Evolutionary conservation across 768 basidiomycete species (phyloP), one percentile per base, ranked within the genome.

Genomic region (Dentipellis fragilis): DNA sequence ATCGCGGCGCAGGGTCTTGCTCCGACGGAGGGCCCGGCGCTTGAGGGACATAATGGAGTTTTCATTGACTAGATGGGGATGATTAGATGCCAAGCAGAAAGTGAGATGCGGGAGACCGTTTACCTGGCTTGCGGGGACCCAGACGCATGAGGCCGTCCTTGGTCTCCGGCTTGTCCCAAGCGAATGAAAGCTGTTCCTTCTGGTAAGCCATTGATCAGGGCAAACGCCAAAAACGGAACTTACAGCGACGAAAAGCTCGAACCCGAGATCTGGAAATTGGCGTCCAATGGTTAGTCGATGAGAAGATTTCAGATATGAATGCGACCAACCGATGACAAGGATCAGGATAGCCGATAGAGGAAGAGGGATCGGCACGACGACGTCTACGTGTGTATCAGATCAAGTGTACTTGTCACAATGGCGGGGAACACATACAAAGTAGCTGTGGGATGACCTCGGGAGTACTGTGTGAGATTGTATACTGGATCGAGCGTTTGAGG

Each of bases 151-250:
- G 66, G 23, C 82, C 82, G 61, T 85, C 83, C 35, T 66, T 62
- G 0, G 81, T 81, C 66, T 86, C 83, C 0, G 84, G 81, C 58
- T 80, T 72, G 65, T 86, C 84, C 84, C 84, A 86, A 0, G 84
- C 84, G 56, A 86, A 86, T 1, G 83, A 82, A 12, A 86, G 72
- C 80, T 83, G 57, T 37, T 8, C 10, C 17, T 22, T 8, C 51
- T 34, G n/a, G 56, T 52, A 45, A 51, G 34, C 4, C 19, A 21
- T 17, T 16, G 37, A 11, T 16, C 12, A 19, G 53, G 38, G 11
- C 2, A 40, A 4, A 23, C 29, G 36, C 35, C 14, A 3, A 17
- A 37, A 3, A 57, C 29, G 12, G 22, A n/a, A 64, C 80, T 60
- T 69, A 83, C 83, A 56, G 82, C 84, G 54, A 83, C 77, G 39